A percentile compares a stretch with the other conserved stretches of the same genome.
Evolutionary conservation across 163 green algal genomes (phyloP).

Genomic region (Scenedesmus sp.): DNA sequence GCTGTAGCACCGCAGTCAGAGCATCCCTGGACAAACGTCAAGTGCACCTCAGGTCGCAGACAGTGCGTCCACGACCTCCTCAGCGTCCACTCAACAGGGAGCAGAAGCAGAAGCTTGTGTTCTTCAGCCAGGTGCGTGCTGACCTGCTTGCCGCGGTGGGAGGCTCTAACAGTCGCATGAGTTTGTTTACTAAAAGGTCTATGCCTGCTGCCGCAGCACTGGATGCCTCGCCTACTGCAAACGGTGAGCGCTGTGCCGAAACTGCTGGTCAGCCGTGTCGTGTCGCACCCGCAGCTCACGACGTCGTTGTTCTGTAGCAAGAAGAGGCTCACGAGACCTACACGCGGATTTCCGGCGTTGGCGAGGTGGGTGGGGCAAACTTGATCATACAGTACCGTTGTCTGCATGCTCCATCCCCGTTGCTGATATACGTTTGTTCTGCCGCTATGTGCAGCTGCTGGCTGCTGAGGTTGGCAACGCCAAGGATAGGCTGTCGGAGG

Average conservation of each 20-base stretch:
- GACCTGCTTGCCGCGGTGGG: neutral
- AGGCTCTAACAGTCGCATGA: neutral
- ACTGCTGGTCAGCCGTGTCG: neutral
- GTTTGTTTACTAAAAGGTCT: neutral
- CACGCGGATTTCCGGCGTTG: neutral
- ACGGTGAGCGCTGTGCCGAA: neutral
- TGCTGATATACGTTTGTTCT: neutral
- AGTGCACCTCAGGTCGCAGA: neutral
- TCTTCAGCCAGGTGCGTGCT: conserved; percentile 16
- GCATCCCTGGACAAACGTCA: neutral
- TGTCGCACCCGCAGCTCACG: neutral
- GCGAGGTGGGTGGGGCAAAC: neutral
- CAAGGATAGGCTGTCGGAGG: neutral
- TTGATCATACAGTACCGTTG: neutral
- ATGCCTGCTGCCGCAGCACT: conserved; percentile 9
- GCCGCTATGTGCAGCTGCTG: neutral
- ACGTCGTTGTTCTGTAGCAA: neutral
- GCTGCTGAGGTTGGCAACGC: conserved; percentile 18
- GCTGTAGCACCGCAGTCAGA: neutral
- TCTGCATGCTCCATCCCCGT: neutral
- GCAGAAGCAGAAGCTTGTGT: conserved; percentile 8
- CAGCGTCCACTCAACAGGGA: neutral
- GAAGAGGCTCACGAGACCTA: neutral
- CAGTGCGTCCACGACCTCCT: neutral
- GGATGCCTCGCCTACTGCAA: conserved; percentile 32